Percentiles rank a stretch among this genome's conserved stretches.
Conservation (phyloP, 2,329 filamentous ascomycete species). For the Fusarium irregulare region DNA sequence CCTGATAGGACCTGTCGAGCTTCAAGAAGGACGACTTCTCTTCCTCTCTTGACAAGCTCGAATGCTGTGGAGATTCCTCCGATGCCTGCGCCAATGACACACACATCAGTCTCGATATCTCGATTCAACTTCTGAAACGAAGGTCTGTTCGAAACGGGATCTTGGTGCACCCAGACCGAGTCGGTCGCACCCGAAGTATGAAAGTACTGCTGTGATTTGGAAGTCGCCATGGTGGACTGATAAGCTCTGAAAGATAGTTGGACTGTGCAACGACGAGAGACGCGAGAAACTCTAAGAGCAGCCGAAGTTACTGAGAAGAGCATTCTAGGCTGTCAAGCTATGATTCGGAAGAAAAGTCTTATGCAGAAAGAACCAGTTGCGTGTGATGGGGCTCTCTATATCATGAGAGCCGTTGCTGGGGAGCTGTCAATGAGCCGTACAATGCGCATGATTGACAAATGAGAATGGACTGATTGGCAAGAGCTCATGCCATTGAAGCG, state of each 20-base stretch:
- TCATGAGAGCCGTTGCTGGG: neutral
- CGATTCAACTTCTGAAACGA: constrained; percentile 3
- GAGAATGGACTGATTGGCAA: neutral
- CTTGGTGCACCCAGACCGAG: constrained; percentile 64
- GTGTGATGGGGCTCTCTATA: neutral
- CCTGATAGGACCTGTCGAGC: constrained; percentile 65
- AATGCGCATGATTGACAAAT: neutral
- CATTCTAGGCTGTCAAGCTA: constrained; percentile 4
- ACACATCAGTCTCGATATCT: constrained; percentile 28
- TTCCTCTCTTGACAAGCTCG: constrained; percentile 59
- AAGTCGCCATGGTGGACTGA: constrained; percentile 19
- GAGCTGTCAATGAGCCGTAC: neutral
- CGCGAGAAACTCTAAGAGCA: constrained; percentile 3
- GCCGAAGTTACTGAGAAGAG: constrained; percentile 12
- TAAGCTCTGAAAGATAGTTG: constrained; percentile 13
- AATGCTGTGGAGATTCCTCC: constrained; percentile 32
- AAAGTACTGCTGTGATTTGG: constrained; percentile 29
- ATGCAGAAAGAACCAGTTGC: no score
- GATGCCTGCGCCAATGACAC: constrained; percentile 33
- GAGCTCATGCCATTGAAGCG: neutral
- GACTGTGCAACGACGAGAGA: constrained; percentile 5
- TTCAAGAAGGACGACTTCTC: constrained; percentile 63
- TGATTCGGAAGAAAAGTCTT: neutral
- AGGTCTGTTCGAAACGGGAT: constrained; percentile 53
- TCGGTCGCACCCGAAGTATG: constrained; percentile 62